Evolutionary conservation across 305 asterid species (phyloP), one percentile per base, ranked within the genome.

Genomic region (Rubia tinctorum): DNA sequence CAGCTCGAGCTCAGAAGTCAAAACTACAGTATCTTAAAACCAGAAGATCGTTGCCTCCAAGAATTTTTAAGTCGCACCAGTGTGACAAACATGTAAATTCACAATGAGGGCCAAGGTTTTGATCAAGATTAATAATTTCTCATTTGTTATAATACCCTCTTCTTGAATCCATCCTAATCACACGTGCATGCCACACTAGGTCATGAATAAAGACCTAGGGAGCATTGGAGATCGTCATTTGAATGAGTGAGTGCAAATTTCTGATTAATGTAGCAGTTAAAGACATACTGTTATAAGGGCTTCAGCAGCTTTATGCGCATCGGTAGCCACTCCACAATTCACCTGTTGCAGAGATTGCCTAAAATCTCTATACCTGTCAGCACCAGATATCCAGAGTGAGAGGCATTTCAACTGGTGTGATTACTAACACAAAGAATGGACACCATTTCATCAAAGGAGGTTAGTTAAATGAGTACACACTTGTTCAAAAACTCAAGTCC

Each of bases 401-500:
- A n/a, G 27, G 58, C 61, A 42, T 62, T 12, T 22, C 9, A 22
- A 63, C 63, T 13, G 47, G 23, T 55, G 23, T n/a, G n/a, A 67
- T 43, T 43, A 67, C 25, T 37, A 68, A 62, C 30, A 10, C 12
- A 55, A 53, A 49, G 12, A 53, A 56, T 47, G 39, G 45, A 62
- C 20, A 55, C 42, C 61, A 53, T 18, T 51, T 64, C 11, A 53
- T 34, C 39, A 68, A 25, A 25, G 60, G 61, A 59, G 40, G 20
- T 23, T 15, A 70, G 75, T 30, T 25, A 68, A 72, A 72, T 53
- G 68, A 73, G 64, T 59, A 69, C 85, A 23, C 83, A 92, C 99
- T 81, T 92, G 77, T 88, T 91, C 88, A 95, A 78, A 86, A 95
- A 95, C 80, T 95, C 95, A 66, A 95, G 97, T 51, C 99, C 92